Percentiles rank a stretch among this genome's conserved stretches.
phyloP scores from a whole-genome alignment of 2,329 filamentous ascomycete genomes.

The Apiospora koreana region DNA sequence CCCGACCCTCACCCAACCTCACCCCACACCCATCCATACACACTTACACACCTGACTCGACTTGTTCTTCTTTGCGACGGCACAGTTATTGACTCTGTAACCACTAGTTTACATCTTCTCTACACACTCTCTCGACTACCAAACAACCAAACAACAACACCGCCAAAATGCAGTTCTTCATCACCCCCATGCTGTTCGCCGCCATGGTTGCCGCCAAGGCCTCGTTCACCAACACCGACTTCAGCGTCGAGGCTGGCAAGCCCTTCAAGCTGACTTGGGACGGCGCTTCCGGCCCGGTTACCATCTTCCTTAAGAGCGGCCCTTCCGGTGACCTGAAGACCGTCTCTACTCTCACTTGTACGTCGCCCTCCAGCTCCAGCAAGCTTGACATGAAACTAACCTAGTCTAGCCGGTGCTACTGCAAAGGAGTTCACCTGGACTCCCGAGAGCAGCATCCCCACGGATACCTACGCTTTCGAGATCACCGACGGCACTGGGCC shows the following conservation, averaged over 20 bases:
- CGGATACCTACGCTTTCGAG: slow-evolving; percentile 47
- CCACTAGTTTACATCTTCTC: not conserved
- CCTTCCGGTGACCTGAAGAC: slow-evolving; percentile 34
- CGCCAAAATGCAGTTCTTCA: slow-evolving; percentile 35
- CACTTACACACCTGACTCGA: not conserved
- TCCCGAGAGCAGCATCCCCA: slow-evolving; percentile 35
- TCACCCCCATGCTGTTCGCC: slow-evolving; percentile 31
- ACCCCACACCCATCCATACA: not conserved
- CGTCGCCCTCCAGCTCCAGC: slow-evolving; percentile 19
- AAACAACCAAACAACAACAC: not conserved
- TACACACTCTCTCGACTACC: not conserved
- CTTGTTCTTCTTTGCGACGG: not conserved
- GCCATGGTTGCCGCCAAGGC: slow-evolving; percentile 32
- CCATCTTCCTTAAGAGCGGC: slow-evolving; percentile 43
- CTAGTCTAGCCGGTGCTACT: slow-evolving; percentile 32
- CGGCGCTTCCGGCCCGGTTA: slow-evolving; percentile 41
- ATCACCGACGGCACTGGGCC: slow-evolving; percentile 40
- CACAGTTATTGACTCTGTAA: not conserved
- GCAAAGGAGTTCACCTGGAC: slow-evolving; percentile 41
- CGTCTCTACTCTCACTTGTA: slow-evolving; percentile 39
- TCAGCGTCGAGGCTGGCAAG: slow-evolving; percentile 36
- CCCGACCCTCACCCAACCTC: too few relatives aligned
- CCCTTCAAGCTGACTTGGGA: slow-evolving; percentile 47
- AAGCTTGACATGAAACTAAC: slow-evolving; percentile 15
- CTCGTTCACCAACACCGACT: slow-evolving; percentile 37